Evolutionary conservation across 176 grass and related monocot species (phyloP).

Genomic region (Alloteropsis semialata): DNA sequence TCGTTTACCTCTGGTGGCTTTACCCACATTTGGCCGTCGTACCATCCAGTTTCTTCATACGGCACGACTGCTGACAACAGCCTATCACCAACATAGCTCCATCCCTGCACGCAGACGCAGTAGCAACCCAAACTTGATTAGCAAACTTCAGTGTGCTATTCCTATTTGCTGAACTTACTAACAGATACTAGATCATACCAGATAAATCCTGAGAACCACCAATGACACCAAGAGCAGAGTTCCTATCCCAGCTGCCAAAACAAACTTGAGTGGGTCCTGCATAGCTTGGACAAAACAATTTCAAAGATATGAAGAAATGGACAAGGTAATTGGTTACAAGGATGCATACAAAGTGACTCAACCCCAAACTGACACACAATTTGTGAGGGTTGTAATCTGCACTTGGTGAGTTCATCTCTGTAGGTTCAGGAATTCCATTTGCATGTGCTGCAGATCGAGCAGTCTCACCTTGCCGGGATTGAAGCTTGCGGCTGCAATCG

Average conservation of each 20-base stretch:
- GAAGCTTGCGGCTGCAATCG: slow-evolving; percentile 88
- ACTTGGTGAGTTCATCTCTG: background rate
- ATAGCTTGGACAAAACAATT: background rate
- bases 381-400: background rate
- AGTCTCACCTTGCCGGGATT: slow-evolving; percentile 50
- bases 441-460: too few relatives aligned
- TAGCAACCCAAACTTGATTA: background rate
- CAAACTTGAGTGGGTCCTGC: slow-evolving; percentile 88
- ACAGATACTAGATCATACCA: slow-evolving; percentile 24
- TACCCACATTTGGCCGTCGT: slow-evolving; percentile 96
- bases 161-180: background rate
- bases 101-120: slow-evolving; percentile 50
- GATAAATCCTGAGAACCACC: slow-evolving; percentile 83
- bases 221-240: slow-evolving; percentile 76
- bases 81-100: slow-evolving; percentile 97
- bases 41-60: slow-evolving; percentile 98
- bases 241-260: slow-evolving; percentile 82
- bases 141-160: background rate
- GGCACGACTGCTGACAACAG: slow-evolving; percentile 91
- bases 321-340: background rate
- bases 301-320: background rate
- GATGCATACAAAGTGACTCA: background rate
- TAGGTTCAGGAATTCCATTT: background rate
- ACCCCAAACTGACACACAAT: background rate
- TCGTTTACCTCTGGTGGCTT: slow-evolving; percentile 81